Percentiles rank a stretch among this genome's conserved stretches.
Evolutionary conservation across 129 eudicot species (phyloP).

Genomic region (Flaveria ramosissima): DNA sequence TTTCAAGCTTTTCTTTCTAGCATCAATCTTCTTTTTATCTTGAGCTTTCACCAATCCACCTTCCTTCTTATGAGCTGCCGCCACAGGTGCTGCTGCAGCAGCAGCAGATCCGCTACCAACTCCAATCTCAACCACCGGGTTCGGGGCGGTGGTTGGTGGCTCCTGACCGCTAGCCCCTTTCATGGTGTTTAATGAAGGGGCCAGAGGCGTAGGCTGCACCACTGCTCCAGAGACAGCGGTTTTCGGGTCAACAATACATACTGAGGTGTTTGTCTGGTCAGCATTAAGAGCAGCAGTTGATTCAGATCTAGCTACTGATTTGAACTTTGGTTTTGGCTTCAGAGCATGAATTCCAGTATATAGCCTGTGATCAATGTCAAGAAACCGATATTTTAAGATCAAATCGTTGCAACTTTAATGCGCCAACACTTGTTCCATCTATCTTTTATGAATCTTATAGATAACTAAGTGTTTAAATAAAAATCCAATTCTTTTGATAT

Average conservation of each 20-base stretch:
- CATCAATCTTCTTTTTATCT: slow-evolving; percentile 88
- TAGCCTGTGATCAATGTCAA: slow-evolving; percentile 47
- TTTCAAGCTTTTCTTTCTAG: slow-evolving; percentile 91
- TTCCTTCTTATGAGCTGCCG: slow-evolving; percentile 54
- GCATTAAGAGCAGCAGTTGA: slow-evolving; percentile 55
- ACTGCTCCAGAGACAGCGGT: slow-evolving; percentile 45
- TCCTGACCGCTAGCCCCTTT: slow-evolving; percentile 56
- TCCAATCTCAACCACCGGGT: slow-evolving; percentile 43
- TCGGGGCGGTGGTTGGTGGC: slow-evolving; percentile 31
- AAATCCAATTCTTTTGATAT: too few species aligned
- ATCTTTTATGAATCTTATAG: too few species aligned
- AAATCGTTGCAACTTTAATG: too few species aligned
- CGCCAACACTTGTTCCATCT: too few species aligned
- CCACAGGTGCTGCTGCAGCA: slow-evolving; percentile 40
- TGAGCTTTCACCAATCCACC: slow-evolving; percentile 50
- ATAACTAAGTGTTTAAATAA: too few species aligned
- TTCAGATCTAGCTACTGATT: slow-evolving; percentile 62
- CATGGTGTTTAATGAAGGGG: slow-evolving; percentile 46
- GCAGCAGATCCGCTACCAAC: slow-evolving; percentile 48
- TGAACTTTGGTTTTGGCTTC: slow-evolving; percentile 67
- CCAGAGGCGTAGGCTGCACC: slow-evolving; percentile 43
- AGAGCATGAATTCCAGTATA: slow-evolving; percentile 89
- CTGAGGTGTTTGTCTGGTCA: slow-evolving; percentile 58
- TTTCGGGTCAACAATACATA: slow-evolving; percentile 49
- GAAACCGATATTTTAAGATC: neutral